Percentiles rank a stretch among this genome's conserved stretches.
phyloP scores from a whole-genome alignment of 2,329 filamentous ascomycete species.

The Ampelomyces quisqualis region DNA sequence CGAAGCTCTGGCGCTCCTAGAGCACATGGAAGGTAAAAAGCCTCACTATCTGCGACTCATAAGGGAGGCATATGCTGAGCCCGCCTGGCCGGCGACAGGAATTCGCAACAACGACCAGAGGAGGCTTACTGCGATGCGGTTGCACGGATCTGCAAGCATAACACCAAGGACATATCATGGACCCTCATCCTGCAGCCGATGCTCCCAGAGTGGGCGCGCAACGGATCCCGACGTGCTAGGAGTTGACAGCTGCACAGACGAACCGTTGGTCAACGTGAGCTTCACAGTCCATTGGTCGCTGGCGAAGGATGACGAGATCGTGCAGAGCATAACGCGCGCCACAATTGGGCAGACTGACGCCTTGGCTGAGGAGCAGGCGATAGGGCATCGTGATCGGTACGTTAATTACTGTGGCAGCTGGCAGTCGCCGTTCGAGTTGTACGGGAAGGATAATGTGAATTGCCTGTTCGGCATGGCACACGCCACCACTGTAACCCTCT shows the following conservation, averaged over 20 bases:
- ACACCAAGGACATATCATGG: slow-evolving; percentile 35
- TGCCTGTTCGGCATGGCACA: too few species aligned
- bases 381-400: slow-evolving; percentile 26
- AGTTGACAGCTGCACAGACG: slow-evolving; percentile 10
- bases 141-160: slow-evolving; percentile 18
- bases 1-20: slow-evolving; percentile 38
- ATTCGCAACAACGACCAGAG: slow-evolving; percentile 41
- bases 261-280: slow-evolving; percentile 36
- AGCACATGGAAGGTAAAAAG: slow-evolving; percentile 38
- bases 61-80: slow-evolving; percentile 32
- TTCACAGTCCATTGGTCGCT: slow-evolving; percentile 42
- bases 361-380: slow-evolving; percentile 22
- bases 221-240: slow-evolving; percentile 18
- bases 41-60: slow-evolving; percentile 37
- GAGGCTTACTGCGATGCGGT: slow-evolving; percentile 32
- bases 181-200: slow-evolving; percentile 31
- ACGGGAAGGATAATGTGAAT: slow-evolving; percentile 31
- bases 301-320: slow-evolving; percentile 28
- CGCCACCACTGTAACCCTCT: slow-evolving; percentile 7
- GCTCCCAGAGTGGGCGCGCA: slow-evolving; percentile 16
- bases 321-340: slow-evolving; percentile 24
- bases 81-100: slow-evolving; percentile 25
- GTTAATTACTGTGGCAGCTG: slow-evolving; percentile 42
- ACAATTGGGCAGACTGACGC: slow-evolving; percentile 38
- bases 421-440: slow-evolving; percentile 41